phyloP scores from a whole-genome alignment of 2,329 filamentous ascomycete species.

The Stachybotrys chartarum region DNA sequence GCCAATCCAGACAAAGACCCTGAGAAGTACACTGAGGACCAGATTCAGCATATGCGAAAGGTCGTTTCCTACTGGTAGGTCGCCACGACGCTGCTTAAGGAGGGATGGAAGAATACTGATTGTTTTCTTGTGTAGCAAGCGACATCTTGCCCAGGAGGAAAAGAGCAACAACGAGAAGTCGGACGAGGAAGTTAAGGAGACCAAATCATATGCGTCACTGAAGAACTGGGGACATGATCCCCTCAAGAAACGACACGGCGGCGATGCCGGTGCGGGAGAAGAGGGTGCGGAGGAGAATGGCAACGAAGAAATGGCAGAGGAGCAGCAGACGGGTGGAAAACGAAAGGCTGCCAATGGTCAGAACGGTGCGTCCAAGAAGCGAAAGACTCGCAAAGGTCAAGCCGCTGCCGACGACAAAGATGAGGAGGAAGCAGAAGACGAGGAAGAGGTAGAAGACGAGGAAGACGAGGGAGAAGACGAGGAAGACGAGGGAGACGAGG shows the following conservation, averaged over 20 bases:
- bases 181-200: constrained; percentile 34
- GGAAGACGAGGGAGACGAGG: constrained; percentile 6
- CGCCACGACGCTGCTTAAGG: neutral
- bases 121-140: constrained; percentile 32
- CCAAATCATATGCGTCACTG: constrained; percentile 48
- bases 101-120: neutral
- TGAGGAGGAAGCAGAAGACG: constrained; percentile 12
- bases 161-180: constrained; percentile 48
- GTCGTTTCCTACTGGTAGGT: constrained; percentile 53
- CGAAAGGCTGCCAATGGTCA: constrained; percentile 13
- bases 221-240: constrained; percentile 57
- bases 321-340: constrained; percentile 18
- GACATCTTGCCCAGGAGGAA: constrained; percentile 58
- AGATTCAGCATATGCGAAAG: constrained; percentile 52
- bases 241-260: constrained; percentile 29
- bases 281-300: constrained; percentile 1
- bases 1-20: constrained; percentile 52
- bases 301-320: neutral
- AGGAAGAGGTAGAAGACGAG: constrained; percentile 12
- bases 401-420: constrained; percentile 6
- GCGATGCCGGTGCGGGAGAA: constrained; percentile 6
- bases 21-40: constrained; percentile 47
- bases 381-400: constrained; percentile 19
- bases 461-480: constrained; percentile 7
- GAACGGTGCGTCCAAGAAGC: constrained; percentile 21